Evolutionary conservation across 306 rosid genomes (phyloP).

Genomic region (Malus asiatica): DNA sequence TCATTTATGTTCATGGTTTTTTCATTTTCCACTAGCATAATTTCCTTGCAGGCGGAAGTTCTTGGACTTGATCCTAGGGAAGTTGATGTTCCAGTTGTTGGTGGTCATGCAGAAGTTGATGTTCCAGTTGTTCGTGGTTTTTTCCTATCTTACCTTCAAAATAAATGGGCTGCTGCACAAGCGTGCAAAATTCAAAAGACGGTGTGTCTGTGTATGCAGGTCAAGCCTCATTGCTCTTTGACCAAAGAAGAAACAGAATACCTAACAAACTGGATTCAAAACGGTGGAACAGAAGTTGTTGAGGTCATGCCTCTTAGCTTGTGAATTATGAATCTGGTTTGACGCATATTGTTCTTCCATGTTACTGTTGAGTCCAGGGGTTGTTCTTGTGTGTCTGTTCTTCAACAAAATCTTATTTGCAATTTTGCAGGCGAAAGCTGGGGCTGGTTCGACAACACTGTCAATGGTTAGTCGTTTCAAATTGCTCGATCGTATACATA

Average conservation of each 20-base stretch:
- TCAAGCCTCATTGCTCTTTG: slow-evolving; percentile 87
- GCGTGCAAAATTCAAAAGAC: not conserved
- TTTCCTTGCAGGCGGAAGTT: slow-evolving; percentile 72
- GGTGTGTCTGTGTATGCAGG: slow-evolving; percentile 34
- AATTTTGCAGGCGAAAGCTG: slow-evolving; percentile 77
- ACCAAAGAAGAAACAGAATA: slow-evolving; percentile 58
- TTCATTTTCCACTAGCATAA: not conserved
- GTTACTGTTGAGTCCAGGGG: not conserved
- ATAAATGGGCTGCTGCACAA: not conserved
- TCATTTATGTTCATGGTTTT: not conserved
- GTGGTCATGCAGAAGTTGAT: slow-evolving; percentile 93
- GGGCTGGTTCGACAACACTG: slow-evolving; percentile 91
- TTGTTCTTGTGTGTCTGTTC: not conserved
- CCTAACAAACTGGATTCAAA: slow-evolving; percentile 89
- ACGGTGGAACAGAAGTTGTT: slow-evolving; percentile 98
- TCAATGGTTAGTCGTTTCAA: slow-evolving; percentile 56
- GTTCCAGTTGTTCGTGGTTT: slow-evolving; percentile 93
- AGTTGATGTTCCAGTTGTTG: slow-evolving; percentile 94
- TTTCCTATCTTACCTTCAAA: not conserved
- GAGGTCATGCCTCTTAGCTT: slow-evolving; percentile 42
- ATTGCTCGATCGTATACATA: not conserved
- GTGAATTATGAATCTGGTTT: not conserved
- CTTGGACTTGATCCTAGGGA: slow-evolving; percentile 88
- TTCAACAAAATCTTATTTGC: not conserved
- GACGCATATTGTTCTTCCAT: not conserved